Conservation (phyloP, 2,329 filamentous ascomycete genomes). For the Periconia sp. region DNA sequence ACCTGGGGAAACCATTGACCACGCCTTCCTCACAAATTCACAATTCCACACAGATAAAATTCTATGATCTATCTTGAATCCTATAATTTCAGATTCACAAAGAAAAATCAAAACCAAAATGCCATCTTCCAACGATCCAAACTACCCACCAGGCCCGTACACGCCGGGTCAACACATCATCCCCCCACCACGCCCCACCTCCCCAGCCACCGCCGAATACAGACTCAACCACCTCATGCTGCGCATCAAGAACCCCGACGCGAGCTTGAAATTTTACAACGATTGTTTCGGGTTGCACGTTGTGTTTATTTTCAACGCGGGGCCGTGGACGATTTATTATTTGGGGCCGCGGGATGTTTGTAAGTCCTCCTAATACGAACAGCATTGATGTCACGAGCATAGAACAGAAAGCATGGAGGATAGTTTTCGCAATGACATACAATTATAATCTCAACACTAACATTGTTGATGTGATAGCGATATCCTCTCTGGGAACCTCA, state of each 20-base stretch:
- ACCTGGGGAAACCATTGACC: too few species aligned
- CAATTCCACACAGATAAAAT: too few species aligned
- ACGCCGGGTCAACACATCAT: slow-evolving; percentile 24
- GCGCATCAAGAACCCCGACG: slow-evolving; percentile 31
- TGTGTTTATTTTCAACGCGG: slow-evolving; percentile 38
- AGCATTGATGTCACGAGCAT: not conserved
- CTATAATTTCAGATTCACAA: not conserved
- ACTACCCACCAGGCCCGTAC: slow-evolving; percentile 23
- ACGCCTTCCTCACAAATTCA: too few species aligned
- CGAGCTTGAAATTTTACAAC: slow-evolving; percentile 35
- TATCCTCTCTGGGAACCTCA: slow-evolving; percentile 20
- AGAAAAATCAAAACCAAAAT: slow-evolving; percentile 4
- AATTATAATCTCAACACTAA: too few species aligned
- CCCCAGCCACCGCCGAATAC: slow-evolving; percentile 27
- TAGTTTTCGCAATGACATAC: too few species aligned
- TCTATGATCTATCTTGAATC: not conserved
- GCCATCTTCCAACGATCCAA: slow-evolving; percentile 15
- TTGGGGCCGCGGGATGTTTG: slow-evolving; percentile 30
- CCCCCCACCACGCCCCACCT: slow-evolving; percentile 25
- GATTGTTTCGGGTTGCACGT: slow-evolving; percentile 37
- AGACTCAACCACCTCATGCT: slow-evolving; percentile 39
- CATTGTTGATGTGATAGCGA: slow-evolving; percentile 8
- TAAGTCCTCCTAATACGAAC: slow-evolving; percentile 5
- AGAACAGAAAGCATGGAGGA: not conserved
- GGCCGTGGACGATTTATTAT: slow-evolving; percentile 40